These are phyloP conservation scores for Niveomyces coronatus DNA, from an alignment of 2,329 filamentous ascomycete species.

Conservation along the genomic window DNA sequence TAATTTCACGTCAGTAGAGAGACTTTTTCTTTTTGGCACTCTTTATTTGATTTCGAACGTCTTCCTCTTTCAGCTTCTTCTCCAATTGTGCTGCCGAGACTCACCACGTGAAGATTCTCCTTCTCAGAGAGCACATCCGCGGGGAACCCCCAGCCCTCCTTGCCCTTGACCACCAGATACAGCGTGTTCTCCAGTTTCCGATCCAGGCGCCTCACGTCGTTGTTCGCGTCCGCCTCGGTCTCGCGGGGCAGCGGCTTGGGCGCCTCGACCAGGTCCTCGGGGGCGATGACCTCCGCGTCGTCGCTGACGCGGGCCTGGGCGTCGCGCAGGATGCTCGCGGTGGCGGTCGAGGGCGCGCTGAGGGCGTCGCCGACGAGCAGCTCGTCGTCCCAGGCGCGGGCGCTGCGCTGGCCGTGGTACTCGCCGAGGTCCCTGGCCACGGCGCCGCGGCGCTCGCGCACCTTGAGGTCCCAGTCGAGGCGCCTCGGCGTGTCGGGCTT, in stretches of 20 bases:
- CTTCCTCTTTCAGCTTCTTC: not conserved
- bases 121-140: conserved; percentile 55
- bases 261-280: conserved; percentile 53
- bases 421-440: conserved; percentile 75
- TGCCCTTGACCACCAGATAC: conserved; percentile 73
- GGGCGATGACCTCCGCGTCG: conserved; percentile 47
- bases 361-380: conserved; percentile 62
- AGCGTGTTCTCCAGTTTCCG: conserved; percentile 70
- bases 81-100: conserved; percentile 20
- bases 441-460: conserved; percentile 59
- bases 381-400: conserved; percentile 85
- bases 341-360: conserved; percentile 51
- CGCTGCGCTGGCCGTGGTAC: conserved; percentile 62
- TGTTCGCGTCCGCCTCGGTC: conserved; percentile 68
- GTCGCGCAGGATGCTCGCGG: conserved; percentile 63
- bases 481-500: conserved; percentile 78
- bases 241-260: conserved; percentile 59
- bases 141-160: conserved; percentile 77
- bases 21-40: not conserved
- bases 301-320: conserved; percentile 55
- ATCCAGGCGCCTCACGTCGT: conserved; percentile 70
- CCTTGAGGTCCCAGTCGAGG: conserved; percentile 83
- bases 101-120: conserved; percentile 76
- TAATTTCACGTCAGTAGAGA: not conserved
- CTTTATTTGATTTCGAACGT: not conserved